Evolutionary conservation across 2,329 filamentous ascomycete species (phyloP), one percentile per base, ranked within the genome.

Genomic region (Diaporthe citrichinensis): DNA sequence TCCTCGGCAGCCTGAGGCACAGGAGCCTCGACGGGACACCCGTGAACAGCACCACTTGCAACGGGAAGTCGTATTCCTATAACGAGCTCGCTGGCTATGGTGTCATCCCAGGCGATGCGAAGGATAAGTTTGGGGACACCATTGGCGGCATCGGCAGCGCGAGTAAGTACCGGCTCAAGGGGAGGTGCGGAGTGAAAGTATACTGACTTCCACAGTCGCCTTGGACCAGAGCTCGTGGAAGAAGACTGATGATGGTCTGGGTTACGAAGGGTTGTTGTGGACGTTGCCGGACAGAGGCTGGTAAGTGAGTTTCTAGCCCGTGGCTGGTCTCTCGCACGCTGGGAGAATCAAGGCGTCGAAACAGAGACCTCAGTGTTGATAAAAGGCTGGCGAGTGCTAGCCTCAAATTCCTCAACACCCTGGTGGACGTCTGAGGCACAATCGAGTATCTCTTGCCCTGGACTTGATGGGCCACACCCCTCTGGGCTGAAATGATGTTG

Each of bases 121-220:
- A 87, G 44, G 93, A 95, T 83, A 92, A 92, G 80, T 92, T 89
- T 78, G 92, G 92, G 41, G 93, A 95, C 80, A 94, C 92, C 0
- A 85, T 94, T 41, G 92, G 91, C 51, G 91, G 92, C 2, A 86
- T 93, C 71, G 93, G 93, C 12, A 75, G 68, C 23, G 68, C 73
- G 4, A 67, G 44, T 36, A 7, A 39, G 28, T 36, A 5, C 17
- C 3, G 4, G 44, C 6, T 12, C 31, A n/a, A n/a, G n/a, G n/a
- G n/a, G 7, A 25, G 1, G 23, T 17, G 7, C 7, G 62, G 31
- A 36, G 23, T 20, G 20, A 17, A 9, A 28, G 1, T 20, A n/a
- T 36, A 36, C 31, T 53, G 7, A 49, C 62, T 17, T 68, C 15
- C 31, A 9, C 5, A 51, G 31, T 72, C 8, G 69, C 51, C 39